A percentile compares a stretch with the other conserved stretches of the same genome.
Conservation (phyloP, 768 basidiomycete genomes). For the Boletus speciosus region DNA sequence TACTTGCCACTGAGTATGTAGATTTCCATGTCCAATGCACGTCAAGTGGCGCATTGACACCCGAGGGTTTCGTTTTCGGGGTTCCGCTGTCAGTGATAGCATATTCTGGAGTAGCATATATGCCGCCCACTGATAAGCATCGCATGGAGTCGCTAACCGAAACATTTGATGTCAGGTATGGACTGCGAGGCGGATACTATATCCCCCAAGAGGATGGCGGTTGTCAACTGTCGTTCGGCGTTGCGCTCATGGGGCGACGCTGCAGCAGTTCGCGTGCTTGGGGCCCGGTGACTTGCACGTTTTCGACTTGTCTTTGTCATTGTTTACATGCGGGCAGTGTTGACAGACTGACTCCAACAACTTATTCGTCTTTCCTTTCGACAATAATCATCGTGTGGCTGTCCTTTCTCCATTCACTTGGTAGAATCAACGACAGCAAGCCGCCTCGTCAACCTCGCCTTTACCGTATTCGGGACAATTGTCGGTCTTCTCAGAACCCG, state of each 20-base stretch:
- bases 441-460: background rate
- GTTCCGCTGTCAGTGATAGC: background rate
- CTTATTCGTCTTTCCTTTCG: background rate
- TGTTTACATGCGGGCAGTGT: constrained; percentile 12
- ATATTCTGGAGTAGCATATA: background rate
- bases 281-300: background rate
- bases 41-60: background rate
- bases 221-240: background rate
- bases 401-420: constrained; percentile 26
- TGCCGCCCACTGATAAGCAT: background rate
- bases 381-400: background rate
- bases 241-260: too few species aligned
- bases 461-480: background rate
- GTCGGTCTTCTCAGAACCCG: background rate
- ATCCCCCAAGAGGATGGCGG: background rate
- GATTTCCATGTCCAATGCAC: background rate
- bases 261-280: background rate
- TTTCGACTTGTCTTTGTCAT: constrained; percentile 13
- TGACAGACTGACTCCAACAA: background rate
- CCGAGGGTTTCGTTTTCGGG: background rate
- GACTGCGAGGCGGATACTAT: background rate
- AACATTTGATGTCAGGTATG: background rate
- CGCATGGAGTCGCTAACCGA: background rate
- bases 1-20: background rate
- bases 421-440: constrained; percentile 10